A percentile compares a stretch with the other conserved stretches of the same genome.
These are phyloP conservation scores for Xylariaceae sp. DNA, from an alignment of 2,329 filamentous ascomycete species.

Conservation along the genomic window DNA sequence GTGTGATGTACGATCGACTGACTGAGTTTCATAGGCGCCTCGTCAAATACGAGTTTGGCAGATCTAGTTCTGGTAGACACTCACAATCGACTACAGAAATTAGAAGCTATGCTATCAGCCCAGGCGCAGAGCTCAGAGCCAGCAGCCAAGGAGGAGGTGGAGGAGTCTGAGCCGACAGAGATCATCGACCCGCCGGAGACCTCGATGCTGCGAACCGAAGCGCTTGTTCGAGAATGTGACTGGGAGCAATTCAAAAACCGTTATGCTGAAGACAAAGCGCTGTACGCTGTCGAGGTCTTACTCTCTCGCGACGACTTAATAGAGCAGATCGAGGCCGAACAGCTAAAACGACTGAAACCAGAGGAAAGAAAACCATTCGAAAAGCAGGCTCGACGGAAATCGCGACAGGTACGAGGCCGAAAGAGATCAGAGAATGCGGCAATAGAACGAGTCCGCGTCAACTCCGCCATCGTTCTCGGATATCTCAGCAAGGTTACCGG, in stretches of 20 bases:
- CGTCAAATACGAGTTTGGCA: slow-evolving; percentile 7
- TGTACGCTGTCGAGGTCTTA: slow-evolving; percentile 14
- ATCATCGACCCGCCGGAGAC: slow-evolving; percentile 2
- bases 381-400: slow-evolving; percentile 11
- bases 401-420: slow-evolving; percentile 14
- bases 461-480: slow-evolving; percentile 18
- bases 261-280: slow-evolving; percentile 14
- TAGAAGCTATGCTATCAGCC: slow-evolving; percentile 12
- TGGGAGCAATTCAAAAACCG: slow-evolving; percentile 22
- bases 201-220: slow-evolving; percentile 15
- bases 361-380: slow-evolving; percentile 16
- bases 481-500: slow-evolving; percentile 21
- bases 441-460: slow-evolving; percentile 18
- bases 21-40: not conserved
- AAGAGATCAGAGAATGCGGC: slow-evolving; percentile 11
- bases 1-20: slow-evolving; percentile 1
- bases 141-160: not conserved
- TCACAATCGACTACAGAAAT: slow-evolving; percentile 16
- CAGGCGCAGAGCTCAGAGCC: slow-evolving; percentile 1
- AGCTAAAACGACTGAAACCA: slow-evolving; percentile 16
- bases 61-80: slow-evolving; percentile 16
- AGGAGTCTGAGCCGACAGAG: not conserved
- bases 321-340: slow-evolving; percentile 20
- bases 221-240: slow-evolving; percentile 15
- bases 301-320: slow-evolving; percentile 18